These are phyloP conservation scores for Lathyrus oleraceus DNA, from an alignment of 306 rosid species.

Conservation along the genomic window DNA sequence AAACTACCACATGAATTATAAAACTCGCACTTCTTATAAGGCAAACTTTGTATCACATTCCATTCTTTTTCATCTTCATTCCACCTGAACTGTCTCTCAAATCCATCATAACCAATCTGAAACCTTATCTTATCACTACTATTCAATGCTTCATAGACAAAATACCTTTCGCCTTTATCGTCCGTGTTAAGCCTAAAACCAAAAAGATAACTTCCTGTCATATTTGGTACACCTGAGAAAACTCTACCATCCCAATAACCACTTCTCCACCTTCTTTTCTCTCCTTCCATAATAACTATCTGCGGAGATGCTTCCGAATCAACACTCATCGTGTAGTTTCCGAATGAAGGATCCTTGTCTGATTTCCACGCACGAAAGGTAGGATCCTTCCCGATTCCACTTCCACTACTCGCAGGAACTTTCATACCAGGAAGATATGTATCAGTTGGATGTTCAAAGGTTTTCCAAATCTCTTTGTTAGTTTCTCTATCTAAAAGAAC, in stretches of 20 bases:
- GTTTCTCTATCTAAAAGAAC: slow-evolving; percentile 24
- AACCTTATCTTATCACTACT: slow-evolving; percentile 46
- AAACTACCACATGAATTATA: slow-evolving; percentile 74
- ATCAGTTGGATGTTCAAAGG: slow-evolving; percentile 63
- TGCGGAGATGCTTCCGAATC: slow-evolving; percentile 68
- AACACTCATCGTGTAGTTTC: slow-evolving; percentile 58
- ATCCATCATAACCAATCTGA: slow-evolving; percentile 60
- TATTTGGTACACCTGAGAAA: slow-evolving; percentile 52
- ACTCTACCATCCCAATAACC: slow-evolving; percentile 70
- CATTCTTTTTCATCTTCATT: slow-evolving; percentile 38
- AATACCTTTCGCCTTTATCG: slow-evolving; percentile 30
- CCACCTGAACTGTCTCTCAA: slow-evolving; percentile 53
- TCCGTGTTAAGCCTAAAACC: slow-evolving; percentile 51
- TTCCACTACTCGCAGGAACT: slow-evolving; percentile 36
- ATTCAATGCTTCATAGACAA: slow-evolving; percentile 38
- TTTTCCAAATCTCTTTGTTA: slow-evolving; percentile 46
- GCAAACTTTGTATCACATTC: slow-evolving; percentile 44
- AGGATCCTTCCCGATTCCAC: neutral
- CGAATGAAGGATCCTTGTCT: slow-evolving; percentile 54
- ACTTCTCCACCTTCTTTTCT: slow-evolving; percentile 67
- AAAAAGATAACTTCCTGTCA: slow-evolving; percentile 40
- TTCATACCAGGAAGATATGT: slow-evolving; percentile 70
- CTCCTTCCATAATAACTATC: slow-evolving; percentile 64
- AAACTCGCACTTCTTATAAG: slow-evolving; percentile 56
- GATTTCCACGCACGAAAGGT: slow-evolving; percentile 70